Evolutionary conservation across 2,329 filamentous ascomycete species (phyloP).

Genomic region (Aspergillus uvarum): DNA sequence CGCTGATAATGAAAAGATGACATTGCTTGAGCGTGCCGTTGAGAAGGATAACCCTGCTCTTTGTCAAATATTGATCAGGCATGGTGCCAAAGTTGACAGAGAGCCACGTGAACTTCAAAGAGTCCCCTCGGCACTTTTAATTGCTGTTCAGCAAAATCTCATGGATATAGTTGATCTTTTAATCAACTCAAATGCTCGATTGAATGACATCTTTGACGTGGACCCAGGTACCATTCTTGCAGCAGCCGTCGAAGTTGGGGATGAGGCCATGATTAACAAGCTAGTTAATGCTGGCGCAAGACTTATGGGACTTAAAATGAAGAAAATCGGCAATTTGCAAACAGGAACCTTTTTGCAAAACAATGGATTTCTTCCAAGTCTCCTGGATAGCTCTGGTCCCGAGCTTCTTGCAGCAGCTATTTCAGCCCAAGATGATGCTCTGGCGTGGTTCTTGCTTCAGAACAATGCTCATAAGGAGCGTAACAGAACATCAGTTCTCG

Average conservation of each 20-base stretch:
- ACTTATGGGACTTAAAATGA: neutral
- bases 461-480: neutral
- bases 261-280: constrained; percentile 1
- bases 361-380: neutral
- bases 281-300: constrained; percentile 1
- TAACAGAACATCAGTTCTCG: accelerated
- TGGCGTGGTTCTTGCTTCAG: neutral
- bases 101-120: neutral
- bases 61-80: neutral
- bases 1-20: neutral
- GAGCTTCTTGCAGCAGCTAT: constrained; percentile 10
- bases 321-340: neutral
- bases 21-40: constrained; percentile 2
- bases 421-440: neutral
- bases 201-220: neutral
- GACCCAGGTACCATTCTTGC: constrained; percentile 11
- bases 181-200: neutral
- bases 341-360: constrained; percentile 9
- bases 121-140: neutral
- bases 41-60: neutral
- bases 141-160: neutral
- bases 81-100: constrained; percentile 1
- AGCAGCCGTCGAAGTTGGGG: constrained; percentile 12
- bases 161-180: neutral
- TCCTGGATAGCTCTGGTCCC: neutral